Evolutionary conservation across 2,329 filamentous ascomycete species (phyloP).

Genomic region (Emmonsia crescens): DNA sequence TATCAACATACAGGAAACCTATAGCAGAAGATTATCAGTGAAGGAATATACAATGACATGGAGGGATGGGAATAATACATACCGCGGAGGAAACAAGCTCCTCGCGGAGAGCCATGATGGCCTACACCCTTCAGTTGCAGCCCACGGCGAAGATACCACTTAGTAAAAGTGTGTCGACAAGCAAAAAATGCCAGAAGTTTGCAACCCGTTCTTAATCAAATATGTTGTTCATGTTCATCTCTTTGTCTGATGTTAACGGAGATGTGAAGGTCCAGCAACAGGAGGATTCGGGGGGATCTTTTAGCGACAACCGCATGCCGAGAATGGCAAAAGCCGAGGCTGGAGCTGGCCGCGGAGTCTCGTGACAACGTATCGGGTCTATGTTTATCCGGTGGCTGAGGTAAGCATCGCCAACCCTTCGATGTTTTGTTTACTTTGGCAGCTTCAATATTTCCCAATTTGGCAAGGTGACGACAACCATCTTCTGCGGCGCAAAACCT

Average conservation of each 20-base stretch:
- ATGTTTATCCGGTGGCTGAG: constrained; percentile 14
- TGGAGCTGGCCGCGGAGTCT: constrained; percentile 25
- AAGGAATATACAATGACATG: constrained; percentile 18
- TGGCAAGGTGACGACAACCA: neutral
- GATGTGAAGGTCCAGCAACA: neutral
- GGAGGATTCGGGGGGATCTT: neutral
- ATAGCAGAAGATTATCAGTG: constrained; percentile 18
- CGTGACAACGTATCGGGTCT: constrained; percentile 17
- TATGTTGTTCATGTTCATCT: neutral
- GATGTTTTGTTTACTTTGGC: neutral
- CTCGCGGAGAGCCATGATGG: constrained; percentile 74
- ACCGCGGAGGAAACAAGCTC: constrained; percentile 79
- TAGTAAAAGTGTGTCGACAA: neutral
- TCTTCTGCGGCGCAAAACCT: neutral
- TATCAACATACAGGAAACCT: constrained; percentile 42
- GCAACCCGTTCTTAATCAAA: neutral
- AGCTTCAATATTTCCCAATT: neutral
- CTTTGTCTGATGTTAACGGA: neutral
- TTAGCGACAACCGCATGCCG: constrained; percentile 1
- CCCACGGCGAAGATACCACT: neutral
- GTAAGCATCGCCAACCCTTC: neutral
- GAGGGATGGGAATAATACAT: constrained; percentile 24
- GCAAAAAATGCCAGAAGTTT: neutral
- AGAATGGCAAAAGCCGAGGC: constrained; percentile 10
- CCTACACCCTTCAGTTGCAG: neutral